phyloP scores from a whole-genome alignment of 192 early-diverging fungal species.

The Coemansia sp. region DNA sequence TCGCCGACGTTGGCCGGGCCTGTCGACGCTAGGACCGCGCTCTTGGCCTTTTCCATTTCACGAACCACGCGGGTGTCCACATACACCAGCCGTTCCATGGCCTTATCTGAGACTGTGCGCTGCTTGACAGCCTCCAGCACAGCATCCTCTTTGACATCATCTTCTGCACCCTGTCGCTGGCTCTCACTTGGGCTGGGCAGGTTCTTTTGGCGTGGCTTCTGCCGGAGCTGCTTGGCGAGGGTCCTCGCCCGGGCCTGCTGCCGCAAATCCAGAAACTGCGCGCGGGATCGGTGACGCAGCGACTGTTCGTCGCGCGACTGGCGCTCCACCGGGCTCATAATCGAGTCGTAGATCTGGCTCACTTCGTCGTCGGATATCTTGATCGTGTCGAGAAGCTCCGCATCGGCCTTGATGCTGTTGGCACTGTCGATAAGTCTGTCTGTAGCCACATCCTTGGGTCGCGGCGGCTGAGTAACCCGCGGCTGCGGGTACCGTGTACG shows the following conservation, averaged over 20 bases:
- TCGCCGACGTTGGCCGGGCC: conserved; percentile 9
- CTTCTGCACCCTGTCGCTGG: background rate
- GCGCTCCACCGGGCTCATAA: conserved; percentile 27
- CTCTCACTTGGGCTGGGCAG: background rate
- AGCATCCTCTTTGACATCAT: background rate
- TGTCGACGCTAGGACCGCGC: conserved; percentile 27
- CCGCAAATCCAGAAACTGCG: conserved; percentile 31
- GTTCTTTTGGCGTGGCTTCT: background rate
- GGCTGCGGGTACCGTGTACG: conserved; percentile 36
- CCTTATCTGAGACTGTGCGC: conserved; percentile 22
- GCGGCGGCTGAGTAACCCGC: conserved; percentile 9
- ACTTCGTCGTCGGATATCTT: conserved; percentile 41
- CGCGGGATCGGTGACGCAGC: conserved; percentile 28
- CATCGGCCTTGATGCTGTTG: background rate
- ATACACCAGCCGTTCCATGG: conserved; percentile 41
- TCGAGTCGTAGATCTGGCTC: conserved; percentile 38
- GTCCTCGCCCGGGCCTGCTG: conserved; percentile 11
- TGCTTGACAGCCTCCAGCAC: background rate
- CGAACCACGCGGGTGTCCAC: conserved; percentile 39
- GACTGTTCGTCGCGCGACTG: conserved; percentile 34
- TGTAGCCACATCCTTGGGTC: conserved; percentile 23
- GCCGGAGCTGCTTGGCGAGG: background rate
- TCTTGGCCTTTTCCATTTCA: conserved; percentile 43
- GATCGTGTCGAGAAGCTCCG: conserved; percentile 17
- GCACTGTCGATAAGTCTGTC: conserved; percentile 10